Evolutionary conservation across 2,329 filamentous ascomycete genomes (phyloP), one percentile per base, ranked within the genome.

Genomic region (Pseudogymnoascus sp.): DNA sequence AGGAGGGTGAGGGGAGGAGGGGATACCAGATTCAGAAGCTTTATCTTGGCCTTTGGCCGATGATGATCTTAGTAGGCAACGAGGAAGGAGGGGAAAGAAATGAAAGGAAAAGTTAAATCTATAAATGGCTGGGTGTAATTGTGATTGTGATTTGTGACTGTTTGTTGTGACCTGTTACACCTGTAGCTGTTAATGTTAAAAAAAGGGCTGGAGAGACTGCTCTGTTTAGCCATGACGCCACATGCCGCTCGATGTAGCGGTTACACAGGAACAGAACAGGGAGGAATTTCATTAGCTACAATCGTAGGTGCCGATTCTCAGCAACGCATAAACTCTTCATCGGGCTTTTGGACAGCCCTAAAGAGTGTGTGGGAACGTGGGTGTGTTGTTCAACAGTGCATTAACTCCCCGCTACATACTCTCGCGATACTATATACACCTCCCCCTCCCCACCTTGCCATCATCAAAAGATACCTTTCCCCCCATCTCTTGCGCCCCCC

Each of bases 321-420:
- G 38, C 16, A 16, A 11, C 35, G 11, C 37, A 38, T 16, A 41
- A 1, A 7, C 38, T n/a, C n/a, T 41, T 1, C 38, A 39, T 7
- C 3, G 14, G 16, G 7, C 7, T 6, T 6, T 29, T 8, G 6
- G 26, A 6, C 23, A 26, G 23, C 23, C 23, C 5, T 26, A 26
- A 11, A n/a, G n/a, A 11, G 14, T 2, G 5, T 1, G 3, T 4
- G 3, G 7, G 16, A 43, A 21, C 4, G 23, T 26, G 23, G 5
- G 23, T 29, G 3, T 49, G 2, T 14, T 3, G 19, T 45, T 26
- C 7, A 29, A 49, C 26, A 49, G n/a, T 49, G 43, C 43, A 49
- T 49, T 49, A 49, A 49, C 43, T 49, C 43, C 43, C 43, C 43
- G 43, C 43, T 49, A 49, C 43, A 49, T 49, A 43, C 43, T 49